phyloP scores from a whole-genome alignment of 2,329 filamentous ascomycete genomes.

The Colletotrichum sp. region DNA sequence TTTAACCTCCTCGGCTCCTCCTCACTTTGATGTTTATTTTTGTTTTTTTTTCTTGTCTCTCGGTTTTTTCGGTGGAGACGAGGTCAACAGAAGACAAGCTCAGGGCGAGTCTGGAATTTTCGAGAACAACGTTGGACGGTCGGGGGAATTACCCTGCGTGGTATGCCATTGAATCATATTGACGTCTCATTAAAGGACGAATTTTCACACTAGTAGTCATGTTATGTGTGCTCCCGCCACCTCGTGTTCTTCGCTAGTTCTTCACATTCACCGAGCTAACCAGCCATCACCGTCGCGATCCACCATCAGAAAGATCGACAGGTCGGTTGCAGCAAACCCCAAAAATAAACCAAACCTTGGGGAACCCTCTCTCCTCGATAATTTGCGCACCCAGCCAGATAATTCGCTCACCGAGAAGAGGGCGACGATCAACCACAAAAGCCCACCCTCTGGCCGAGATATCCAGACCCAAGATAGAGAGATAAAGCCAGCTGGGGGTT shows the following conservation, averaged over 20 bases:
- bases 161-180: background rate
- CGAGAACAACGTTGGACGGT: background rate
- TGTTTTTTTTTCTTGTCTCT: background rate
- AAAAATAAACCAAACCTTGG: background rate
- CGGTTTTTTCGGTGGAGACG: background rate
- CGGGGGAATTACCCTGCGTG: background rate
- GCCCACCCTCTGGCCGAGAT: background rate
- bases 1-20: background rate
- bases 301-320: background rate
- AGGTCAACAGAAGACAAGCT: background rate
- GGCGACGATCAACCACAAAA: background rate
- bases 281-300: background rate
- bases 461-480: background rate
- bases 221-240: background rate
- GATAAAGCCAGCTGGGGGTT: background rate
- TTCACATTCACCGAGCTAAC: background rate
- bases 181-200: background rate
- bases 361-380: background rate
- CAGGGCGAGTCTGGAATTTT: background rate
- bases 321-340: background rate
- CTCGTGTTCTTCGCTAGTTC: background rate
- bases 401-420: background rate
- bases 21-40: background rate
- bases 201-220: background rate
- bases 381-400: background rate